These are phyloP conservation scores for Calcarisporium arbuscula DNA, from an alignment of 2,329 filamentous ascomycete species.

Conservation along the genomic window DNA sequence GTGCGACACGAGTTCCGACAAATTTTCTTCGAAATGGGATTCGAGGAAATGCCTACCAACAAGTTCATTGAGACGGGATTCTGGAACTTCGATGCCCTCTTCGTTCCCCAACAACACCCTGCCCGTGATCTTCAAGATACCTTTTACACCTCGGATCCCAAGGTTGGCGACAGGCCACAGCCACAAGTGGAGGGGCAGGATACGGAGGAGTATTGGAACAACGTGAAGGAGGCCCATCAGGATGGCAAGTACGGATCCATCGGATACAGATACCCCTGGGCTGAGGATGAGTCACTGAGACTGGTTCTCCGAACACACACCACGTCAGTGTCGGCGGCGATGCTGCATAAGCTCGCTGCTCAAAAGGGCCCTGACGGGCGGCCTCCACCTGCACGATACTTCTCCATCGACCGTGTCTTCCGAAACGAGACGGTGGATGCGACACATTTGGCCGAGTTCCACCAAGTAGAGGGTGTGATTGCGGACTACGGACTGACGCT, in stretches of 20 bases:
- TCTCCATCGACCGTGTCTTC: constrained; percentile 98
- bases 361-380: constrained; percentile 67
- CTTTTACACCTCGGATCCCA: constrained; percentile 93
- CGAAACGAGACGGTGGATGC: constrained; percentile 93
- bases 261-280: constrained; percentile 94
- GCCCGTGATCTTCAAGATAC: constrained; percentile 96
- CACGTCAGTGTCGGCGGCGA: constrained; percentile 83
- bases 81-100: constrained; percentile 98
- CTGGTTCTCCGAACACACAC: constrained; percentile 95
- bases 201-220: constrained; percentile 83
- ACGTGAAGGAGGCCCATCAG: constrained; percentile 82
- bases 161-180: constrained; percentile 62
- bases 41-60: constrained; percentile 95
- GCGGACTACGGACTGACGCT: constrained; percentile 91
- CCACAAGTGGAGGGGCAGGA: constrained; percentile 51
- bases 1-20: constrained; percentile 92
- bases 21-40: constrained; percentile 99
- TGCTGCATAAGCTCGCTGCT: constrained; percentile 83
- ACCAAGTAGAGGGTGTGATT: constrained; percentile 97
- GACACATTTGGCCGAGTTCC: constrained; percentile 95
- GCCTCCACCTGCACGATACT: constrained; percentile 75
- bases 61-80: constrained; percentile 94
- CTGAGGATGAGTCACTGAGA: constrained; percentile 72
- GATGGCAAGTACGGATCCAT: constrained; percentile 89
- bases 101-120: constrained; percentile 95